Conservation (phyloP, 2,329 filamentous ascomycete genomes). For the Seiridium cupressi region DNA sequence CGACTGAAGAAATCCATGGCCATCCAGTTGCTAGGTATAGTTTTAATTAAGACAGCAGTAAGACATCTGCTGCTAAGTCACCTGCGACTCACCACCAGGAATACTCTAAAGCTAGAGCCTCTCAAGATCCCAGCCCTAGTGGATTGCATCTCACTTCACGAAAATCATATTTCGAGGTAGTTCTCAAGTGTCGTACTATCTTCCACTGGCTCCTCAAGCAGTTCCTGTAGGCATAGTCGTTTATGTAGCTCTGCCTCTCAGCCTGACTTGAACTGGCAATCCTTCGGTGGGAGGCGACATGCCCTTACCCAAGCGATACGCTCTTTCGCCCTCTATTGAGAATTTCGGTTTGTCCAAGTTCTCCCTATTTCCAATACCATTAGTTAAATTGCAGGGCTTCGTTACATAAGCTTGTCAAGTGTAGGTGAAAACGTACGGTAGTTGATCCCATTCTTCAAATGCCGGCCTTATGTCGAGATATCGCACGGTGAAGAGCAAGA, state of each 20-base stretch:
- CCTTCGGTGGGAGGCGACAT: conserved; percentile 6
- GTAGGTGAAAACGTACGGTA: conserved; percentile 2
- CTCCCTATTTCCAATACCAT: not conserved
- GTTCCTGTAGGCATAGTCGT: not conserved
- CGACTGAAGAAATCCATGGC: too few species aligned
- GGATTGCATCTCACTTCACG: too few species aligned
- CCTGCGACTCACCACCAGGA: too few species aligned
- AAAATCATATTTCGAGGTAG: too few species aligned
- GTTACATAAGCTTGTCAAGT: too few species aligned
- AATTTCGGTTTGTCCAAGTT: not conserved
- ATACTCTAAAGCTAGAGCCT: too few species aligned
- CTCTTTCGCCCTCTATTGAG: not conserved
- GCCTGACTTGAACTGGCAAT: conserved; percentile 6
- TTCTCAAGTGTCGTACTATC: too few species aligned
- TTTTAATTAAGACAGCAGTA: too few species aligned
- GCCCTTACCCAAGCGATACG: conserved; percentile 1
- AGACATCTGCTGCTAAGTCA: too few species aligned
- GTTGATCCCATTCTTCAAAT: conserved; percentile 8
- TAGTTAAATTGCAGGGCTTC: too few species aligned
- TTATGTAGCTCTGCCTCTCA: not conserved
- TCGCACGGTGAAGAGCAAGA: conserved; percentile 19
- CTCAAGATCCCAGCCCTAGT: too few species aligned
- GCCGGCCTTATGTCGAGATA: conserved; percentile 16
- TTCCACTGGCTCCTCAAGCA: not conserved
- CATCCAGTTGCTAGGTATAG: too few species aligned